Evolutionary conservation across 75 land plant genomes (phyloP).

Genomic region (Sequoiadendron giganteum): DNA sequence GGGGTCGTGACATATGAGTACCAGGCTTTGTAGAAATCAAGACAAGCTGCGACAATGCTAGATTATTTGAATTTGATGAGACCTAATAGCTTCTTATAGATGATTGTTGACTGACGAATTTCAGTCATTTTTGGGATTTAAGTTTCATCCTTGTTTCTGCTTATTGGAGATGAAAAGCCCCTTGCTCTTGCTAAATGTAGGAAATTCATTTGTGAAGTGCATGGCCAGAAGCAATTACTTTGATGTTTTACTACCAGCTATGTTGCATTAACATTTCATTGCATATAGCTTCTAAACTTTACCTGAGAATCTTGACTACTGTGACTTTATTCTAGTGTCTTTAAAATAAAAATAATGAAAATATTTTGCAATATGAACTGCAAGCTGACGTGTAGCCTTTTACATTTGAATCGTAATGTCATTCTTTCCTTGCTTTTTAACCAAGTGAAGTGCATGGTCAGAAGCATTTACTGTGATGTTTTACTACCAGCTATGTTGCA

Average conservation of each 20-base stretch:
- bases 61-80: neutral
- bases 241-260: neutral
- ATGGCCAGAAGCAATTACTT: neutral
- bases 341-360: neutral
- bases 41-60: neutral
- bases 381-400: neutral
- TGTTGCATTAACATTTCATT: neutral
- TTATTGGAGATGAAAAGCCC: neutral
- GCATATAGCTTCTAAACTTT: neutral
- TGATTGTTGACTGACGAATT: neutral
- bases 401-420: neutral
- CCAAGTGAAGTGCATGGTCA: neutral
- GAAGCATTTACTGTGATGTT: neutral
- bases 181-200: neutral
- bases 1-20: neutral
- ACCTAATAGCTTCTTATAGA: neutral
- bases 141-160: neutral
- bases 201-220: neutral
- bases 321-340: neutral
- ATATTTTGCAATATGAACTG: neutral
- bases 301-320: too few species aligned
- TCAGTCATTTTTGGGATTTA: neutral
- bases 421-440: too few species aligned
- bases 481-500: neutral
- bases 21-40: neutral